Evolutionary conservation across 1,284 basidiomycete species (phyloP), one percentile per base, ranked within the genome.

Genomic region (Leccinum pachyderme): DNA sequence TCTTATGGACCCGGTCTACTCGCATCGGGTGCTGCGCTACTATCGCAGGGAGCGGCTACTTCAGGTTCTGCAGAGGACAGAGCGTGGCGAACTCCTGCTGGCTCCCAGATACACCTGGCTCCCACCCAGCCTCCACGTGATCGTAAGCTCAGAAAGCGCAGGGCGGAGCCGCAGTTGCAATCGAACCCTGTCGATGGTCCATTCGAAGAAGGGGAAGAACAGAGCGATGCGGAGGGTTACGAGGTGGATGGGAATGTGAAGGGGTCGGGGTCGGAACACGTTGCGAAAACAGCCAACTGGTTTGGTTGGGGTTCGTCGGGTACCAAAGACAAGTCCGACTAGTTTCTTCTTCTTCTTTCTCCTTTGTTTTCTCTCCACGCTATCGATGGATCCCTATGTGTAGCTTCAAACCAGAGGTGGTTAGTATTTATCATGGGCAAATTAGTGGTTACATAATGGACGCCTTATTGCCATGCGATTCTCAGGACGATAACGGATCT

Each of bases 1-100:
- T 81, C 82, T 4, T 93, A 90, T 59, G 91, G 89, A 0, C 90
- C 91, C 1, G 71, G 79, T 2, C 77, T 92, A 43, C 63, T 92
- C 12, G 87, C 86, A 1, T 77, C 79, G 1, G 86, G 87, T 13
- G 77, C 84, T 1, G 80, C 80, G 6, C 65, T 90, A 9, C 69
- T 89, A 31, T 73, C 74, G 8, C 81, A 85, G 58, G 73, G 78
- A 33, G 71, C 73, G 8, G 68, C 73, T 1, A 69, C 72, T 11
- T 66, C 74, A 0, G 57, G 69, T n/a, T 52, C 68, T 41, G 57
- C 72, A 13, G 33, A 63, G 35, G 62, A 66, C 49, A 64, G 55
- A 46, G 58, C 63, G 27, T 58, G 64, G 67, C 63, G 62, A 43
- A 57, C 67, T 1, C 59, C 59, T 8, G 65, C 62, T 48, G 63